Base-by-base conservation (phyloP, 176 grass and related monocot genomes). In the Elaeis guineensis region DNA sequence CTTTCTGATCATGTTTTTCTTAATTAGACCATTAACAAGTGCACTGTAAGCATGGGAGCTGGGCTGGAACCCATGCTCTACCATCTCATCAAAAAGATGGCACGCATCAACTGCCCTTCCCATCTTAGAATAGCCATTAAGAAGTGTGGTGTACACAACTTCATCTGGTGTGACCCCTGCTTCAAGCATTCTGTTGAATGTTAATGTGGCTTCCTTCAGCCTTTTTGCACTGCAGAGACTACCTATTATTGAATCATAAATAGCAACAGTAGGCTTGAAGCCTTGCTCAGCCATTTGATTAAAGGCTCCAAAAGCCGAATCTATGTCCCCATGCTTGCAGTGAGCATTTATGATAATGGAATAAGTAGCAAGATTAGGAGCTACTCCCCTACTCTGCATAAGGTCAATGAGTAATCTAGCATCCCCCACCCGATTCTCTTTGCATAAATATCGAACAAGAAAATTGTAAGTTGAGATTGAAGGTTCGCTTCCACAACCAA, bases 1-100 rank as follows among this genome's bases (percentile, higher is more conserved):
- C 53, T 32, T 66, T 57, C 67, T 57, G 16, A 57, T 56, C 52
- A 66, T 67, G 25, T 72, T 76, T 3, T 21, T 18, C 19, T 77
- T 72, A 67, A 72, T 61, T 25, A 77, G 52, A 54, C 79, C 79
- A 72, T 67, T 82, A 66, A 82, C 75, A 60, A 75, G 66, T 14
- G 67, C 18, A 25, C 55, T 59, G 48, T 72, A 76, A 51, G 67
- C 22, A 67, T 61, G 72, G 5, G 72, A 66, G 49, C 72, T 19
- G 17, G 79, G 72, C 35, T 72, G 67, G 17, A 76, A 61, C 53
- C 56, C 55, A 56, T 21, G n/a, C 50, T 66, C 62, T 54, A 76
- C 21, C 60, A 82, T 82, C 64, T 76, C 62, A 76, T 71, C 24
- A 57, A 76, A 82, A 72, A 76, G 56, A 67, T 16, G 29, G 0